Conservation (phyloP, 1,139 yeast species). For the Magnusiomyces paraingens region DNA sequence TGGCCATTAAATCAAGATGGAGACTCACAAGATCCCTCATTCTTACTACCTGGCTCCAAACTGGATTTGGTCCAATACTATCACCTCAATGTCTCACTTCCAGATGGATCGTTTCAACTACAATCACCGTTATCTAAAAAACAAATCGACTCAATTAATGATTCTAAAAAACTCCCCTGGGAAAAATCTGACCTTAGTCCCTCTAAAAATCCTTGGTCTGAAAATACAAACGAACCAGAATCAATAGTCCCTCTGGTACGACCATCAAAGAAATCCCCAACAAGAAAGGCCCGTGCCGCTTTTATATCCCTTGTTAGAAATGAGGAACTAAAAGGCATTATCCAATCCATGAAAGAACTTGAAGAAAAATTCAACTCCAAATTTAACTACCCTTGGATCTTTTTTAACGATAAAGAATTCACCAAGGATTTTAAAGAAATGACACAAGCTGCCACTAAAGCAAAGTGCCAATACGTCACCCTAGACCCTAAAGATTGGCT, state of each 20-base stretch:
- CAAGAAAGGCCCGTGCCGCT: not conserved
- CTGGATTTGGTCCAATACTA: not conserved
- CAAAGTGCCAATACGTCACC: constrained; percentile 15
- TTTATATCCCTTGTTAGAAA: constrained; percentile 60
- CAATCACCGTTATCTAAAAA: not conserved
- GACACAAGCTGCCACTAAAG: constrained; percentile 17
- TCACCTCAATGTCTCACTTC: not conserved
- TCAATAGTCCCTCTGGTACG: not conserved
- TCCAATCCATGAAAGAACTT: constrained; percentile 50
- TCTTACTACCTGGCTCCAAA: too few relatives aligned
- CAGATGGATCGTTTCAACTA: not conserved
- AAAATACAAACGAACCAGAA: not conserved
- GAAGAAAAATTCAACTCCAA: constrained; percentile 61
- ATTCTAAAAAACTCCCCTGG: not conserved
- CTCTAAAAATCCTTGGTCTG: not conserved
- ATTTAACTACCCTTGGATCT: constrained; percentile 74
- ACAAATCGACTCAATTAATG: not conserved
- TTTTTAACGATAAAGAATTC: constrained; percentile 66
- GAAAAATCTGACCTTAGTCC: not conserved
- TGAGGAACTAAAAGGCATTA: constrained; percentile 47
- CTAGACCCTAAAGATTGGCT: constrained; percentile 52
- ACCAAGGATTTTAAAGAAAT: constrained; percentile 45
- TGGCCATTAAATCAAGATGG: too few relatives aligned
- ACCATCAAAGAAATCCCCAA: not conserved
- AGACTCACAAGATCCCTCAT: not conserved